Evolutionary conservation across 1,284 basidiomycete genomes (phyloP).

Genomic region (Cystobasidium slooffiae): DNA sequence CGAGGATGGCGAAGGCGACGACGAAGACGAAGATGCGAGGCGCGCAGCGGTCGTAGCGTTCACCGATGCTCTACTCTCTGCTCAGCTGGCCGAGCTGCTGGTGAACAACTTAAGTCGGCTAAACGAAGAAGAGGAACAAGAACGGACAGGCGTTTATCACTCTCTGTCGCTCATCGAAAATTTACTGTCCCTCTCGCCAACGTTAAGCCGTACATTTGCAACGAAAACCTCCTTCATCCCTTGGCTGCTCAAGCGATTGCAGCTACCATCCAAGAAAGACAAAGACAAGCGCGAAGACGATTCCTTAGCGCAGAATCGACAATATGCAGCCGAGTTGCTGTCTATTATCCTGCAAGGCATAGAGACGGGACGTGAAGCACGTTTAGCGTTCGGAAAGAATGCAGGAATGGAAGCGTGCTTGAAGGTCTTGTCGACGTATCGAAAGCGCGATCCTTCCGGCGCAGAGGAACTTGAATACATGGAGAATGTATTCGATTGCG

Average conservation of each 20-base stretch:
- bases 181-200: conserved; percentile 75
- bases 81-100: conserved; percentile 74
- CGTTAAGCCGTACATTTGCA: conserved; percentile 14
- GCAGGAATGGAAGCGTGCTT: conserved; percentile 81
- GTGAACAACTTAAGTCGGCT: conserved; percentile 84
- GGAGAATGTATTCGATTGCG: conserved; percentile 89
- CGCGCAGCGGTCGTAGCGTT: conserved; percentile 60
- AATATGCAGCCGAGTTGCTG: conserved; percentile 65
- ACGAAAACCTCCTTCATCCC: conserved; percentile 71
- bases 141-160: conserved; percentile 87
- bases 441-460: conserved; percentile 76
- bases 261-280: conserved; percentile 59
- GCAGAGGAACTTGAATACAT: conserved; percentile 94
- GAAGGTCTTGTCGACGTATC: conserved; percentile 80
- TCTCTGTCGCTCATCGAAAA: conserved; percentile 93
- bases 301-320: conserved; percentile 55
- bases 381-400: conserved; percentile 54
- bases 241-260: conserved; percentile 82
- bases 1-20: conserved; percentile 68
- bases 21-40: conserved; percentile 65
- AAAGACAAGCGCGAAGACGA: conserved; percentile 43
- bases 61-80: conserved; percentile 58
- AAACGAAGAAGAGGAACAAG: conserved; percentile 77
- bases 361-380: conserved; percentile 61
- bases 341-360: conserved; percentile 77